Conservation (phyloP, 305 asterid genomes). For the Solanum aculeatissimum region DNA sequence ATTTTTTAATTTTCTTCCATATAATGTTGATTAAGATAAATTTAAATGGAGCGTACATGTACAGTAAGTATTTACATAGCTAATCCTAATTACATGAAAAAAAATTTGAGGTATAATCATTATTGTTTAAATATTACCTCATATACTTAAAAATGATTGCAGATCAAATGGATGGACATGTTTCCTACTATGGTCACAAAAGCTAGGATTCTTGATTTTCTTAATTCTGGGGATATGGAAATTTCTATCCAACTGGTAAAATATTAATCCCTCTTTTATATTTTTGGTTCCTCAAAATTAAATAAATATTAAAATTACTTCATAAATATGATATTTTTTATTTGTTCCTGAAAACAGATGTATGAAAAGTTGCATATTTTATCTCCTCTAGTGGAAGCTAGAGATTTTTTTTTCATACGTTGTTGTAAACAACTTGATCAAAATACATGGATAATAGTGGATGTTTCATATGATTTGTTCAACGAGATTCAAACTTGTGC, state of each 20-base stretch:
- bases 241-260: conserved; percentile 45
- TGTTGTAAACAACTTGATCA: conserved; percentile 36
- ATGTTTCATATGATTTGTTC: conserved; percentile 38
- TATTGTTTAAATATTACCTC: background rate
- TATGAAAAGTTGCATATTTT: conserved; percentile 43
- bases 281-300: background rate
- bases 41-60: background rate
- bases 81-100: background rate
- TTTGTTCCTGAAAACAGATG: conserved; percentile 27
- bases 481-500: conserved; percentile 26
- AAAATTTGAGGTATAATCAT: background rate
- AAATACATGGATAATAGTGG: conserved; percentile 44
- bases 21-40: background rate
- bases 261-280: background rate
- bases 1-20: background rate
- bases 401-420: conserved; percentile 51
- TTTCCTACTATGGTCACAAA: conserved; percentile 44
- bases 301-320: background rate
- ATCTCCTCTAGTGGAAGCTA: conserved; percentile 65
- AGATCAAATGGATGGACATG: conserved; percentile 52
- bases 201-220: conserved; percentile 34
- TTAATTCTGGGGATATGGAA: conserved; percentile 29
- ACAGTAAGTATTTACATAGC: background rate
- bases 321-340: background rate
- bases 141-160: background rate